A percentile compares a stretch with the other conserved stretches of the same genome.
These are phyloP conservation scores for Paracorniculantispora psalliotae DNA, from an alignment of 2,329 filamentous ascomycete species.

Conservation along the genomic window DNA sequence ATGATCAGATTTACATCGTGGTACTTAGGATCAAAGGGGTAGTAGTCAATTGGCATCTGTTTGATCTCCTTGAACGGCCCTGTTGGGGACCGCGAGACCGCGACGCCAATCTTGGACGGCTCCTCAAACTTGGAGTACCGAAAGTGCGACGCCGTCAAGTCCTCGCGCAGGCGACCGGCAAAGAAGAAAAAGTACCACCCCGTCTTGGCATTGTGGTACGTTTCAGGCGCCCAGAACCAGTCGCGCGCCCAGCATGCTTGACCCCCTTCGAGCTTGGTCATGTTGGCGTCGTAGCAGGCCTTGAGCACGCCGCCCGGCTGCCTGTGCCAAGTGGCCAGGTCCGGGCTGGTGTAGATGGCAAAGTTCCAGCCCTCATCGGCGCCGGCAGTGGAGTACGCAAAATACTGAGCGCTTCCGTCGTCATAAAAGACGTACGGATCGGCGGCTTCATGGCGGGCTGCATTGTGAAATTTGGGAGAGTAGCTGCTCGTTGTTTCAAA, in stretches of 20 bases:
- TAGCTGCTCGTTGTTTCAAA: neutral
- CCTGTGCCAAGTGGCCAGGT: conserved; percentile 31
- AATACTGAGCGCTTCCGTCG: conserved; percentile 26
- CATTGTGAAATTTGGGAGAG: conserved; percentile 29
- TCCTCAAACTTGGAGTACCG: conserved; percentile 31
- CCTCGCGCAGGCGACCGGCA: conserved; percentile 28
- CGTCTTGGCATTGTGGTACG: conserved; percentile 30
- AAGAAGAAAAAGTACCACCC: conserved; percentile 36
- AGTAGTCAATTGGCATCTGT: conserved; percentile 28
- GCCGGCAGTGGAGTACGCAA: conserved; percentile 32
- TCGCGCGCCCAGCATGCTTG: conserved; percentile 33
- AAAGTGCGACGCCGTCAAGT: conserved; percentile 29
- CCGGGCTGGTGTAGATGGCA: conserved; percentile 31
- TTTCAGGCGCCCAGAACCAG: conserved; percentile 34
- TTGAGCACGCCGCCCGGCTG: conserved; percentile 28
- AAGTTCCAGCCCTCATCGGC: conserved; percentile 28
- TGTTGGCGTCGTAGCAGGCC: conserved; percentile 27
- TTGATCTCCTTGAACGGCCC: conserved; percentile 30
- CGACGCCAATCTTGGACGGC: conserved; percentile 31
- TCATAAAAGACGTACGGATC: conserved; percentile 31
- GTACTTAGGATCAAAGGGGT: conserved; percentile 31
- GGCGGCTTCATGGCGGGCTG: conserved; percentile 27
- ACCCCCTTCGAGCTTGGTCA: conserved; percentile 19
- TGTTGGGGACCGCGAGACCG: conserved; percentile 29
- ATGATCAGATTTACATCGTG: conserved; percentile 34